These are phyloP conservation scores for Cercospora sp. DNA, from an alignment of 2,329 filamentous ascomycete genomes.

Conservation along the genomic window DNA sequence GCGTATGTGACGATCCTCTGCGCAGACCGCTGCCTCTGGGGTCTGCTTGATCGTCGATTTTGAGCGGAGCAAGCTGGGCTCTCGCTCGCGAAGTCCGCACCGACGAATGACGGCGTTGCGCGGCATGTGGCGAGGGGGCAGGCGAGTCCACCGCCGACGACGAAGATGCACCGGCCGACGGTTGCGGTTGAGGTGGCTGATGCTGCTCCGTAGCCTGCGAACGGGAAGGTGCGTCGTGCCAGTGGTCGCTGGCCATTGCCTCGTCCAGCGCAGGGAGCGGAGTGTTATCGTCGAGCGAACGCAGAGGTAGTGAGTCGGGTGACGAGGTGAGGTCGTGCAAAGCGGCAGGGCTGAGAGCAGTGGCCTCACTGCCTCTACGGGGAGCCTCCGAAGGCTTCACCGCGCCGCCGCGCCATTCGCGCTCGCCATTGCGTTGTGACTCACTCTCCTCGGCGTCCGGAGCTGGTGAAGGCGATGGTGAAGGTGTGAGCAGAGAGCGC, in stretches of 20 bases:
- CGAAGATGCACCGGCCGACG: background rate
- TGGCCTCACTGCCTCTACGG: slow-evolving; percentile 25
- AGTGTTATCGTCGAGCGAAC: slow-evolving; percentile 21
- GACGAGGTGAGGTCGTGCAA: slow-evolving; percentile 26
- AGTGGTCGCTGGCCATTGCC: background rate
- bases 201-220: background rate
- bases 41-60: slow-evolving; percentile 31
- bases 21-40: slow-evolving; percentile 22
- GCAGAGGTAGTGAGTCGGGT: slow-evolving; percentile 27
- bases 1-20: slow-evolving; percentile 17
- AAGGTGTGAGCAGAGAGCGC: slow-evolving; percentile 12
- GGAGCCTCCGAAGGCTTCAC: background rate
- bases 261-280: slow-evolving; percentile 21
- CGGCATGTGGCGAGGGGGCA: background rate
- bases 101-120: slow-evolving; percentile 22
- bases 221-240: background rate
- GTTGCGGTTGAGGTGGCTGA: background rate
- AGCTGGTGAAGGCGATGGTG: background rate
- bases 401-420: background rate
- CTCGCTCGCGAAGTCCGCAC: slow-evolving; percentile 20
- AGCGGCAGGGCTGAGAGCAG: slow-evolving; percentile 23
- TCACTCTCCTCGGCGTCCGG: background rate
- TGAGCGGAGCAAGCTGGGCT: slow-evolving; percentile 23
- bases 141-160: slow-evolving; percentile 9
- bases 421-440: background rate